Base-by-base conservation (phyloP, 148 eudicot genomes). In the Amaranthus hypochondriacus region DNA sequence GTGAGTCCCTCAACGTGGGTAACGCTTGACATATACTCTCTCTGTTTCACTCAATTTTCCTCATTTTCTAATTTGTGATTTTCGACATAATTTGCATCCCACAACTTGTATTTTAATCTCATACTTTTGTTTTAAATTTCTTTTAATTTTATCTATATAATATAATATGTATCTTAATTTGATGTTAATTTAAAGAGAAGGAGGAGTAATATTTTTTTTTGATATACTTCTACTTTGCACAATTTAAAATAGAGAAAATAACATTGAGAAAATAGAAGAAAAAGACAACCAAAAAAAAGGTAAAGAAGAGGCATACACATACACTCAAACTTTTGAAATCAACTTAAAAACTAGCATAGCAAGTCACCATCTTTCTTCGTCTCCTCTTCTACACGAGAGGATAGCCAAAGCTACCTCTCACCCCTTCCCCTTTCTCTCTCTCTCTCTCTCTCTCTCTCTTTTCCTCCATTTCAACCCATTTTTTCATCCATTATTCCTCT, bases 351-450 rank as follows among this genome's bases (percentile, higher is more conserved):
- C 77, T 56, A 81, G 81, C 75, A 74, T 56, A 81, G 81, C 75
- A 74, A 75, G 81, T 83, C 87, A 79, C 85, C 87, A 85, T 81
- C 92, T 81, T 85, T 84, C 84, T 62, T 83, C 84, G 80, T 83
- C 90, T 82, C 76, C 80, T 76, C 84, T 78, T 84, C 77, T 80
- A 69, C 86, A 76, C 81, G 81, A 84, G 87, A 87, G 89, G 91
- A 86, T 86, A 87, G 84, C 86, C 84, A 79, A 85, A 77, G 75
- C 83, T 76, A 47, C 59, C 79, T 68, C 61, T 68, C 79, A 60
- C 80, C 70, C 56, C 78, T 60, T 59, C 52, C 67, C 67, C 81
- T 72, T 80, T 79, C 71, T 68, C 68, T 77, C 77, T 77, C 74
- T 79, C 64, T 18, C 81, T 72, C 80, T 79, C 71, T 68, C 68